Evolutionary conservation across 139 green algal genomes (phyloP).

Genomic region (Nannochloris sp.): DNA sequence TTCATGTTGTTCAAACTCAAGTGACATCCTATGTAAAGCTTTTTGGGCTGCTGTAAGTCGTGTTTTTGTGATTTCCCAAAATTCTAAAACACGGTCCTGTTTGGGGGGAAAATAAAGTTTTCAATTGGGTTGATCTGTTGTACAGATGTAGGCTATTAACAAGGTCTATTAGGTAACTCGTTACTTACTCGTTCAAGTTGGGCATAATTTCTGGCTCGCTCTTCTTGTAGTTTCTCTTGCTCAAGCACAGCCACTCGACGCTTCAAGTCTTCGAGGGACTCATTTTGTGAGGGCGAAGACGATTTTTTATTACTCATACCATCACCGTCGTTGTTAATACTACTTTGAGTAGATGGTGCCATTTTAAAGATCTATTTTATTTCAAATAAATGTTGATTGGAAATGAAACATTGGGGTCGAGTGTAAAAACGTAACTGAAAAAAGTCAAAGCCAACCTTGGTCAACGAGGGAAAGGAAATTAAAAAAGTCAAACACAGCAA

Average conservation of each 20-base stretch:
- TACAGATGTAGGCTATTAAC: no score
- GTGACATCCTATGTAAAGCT: neutral
- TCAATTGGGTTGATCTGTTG: no score
- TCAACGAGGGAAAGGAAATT: no score
- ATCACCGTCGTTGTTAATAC: neutral
- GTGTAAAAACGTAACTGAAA: no score
- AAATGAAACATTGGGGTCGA: no score
- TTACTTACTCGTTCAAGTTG: neutral
- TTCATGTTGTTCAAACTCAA: neutral
- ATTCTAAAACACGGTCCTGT: constrained; percentile 1
- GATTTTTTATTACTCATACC: neutral
- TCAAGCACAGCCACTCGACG: neutral
- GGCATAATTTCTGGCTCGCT: neutral
- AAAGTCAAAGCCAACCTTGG: no score
- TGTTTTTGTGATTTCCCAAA: neutral
- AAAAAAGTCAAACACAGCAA: no score
- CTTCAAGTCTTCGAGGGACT: neutral
- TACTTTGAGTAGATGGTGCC: no score
- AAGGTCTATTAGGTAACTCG: no score
- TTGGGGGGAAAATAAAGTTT: no score
- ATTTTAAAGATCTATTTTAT: no score
- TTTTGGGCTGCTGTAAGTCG: neutral
- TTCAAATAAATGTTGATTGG: no score
- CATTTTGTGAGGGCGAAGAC: neutral
- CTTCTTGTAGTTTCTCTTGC: neutral